Evolutionary conservation across 805 yeast species (phyloP), one percentile per base, ranked within the genome.

Genomic region (Hanseniaspora taiwanica): DNA sequence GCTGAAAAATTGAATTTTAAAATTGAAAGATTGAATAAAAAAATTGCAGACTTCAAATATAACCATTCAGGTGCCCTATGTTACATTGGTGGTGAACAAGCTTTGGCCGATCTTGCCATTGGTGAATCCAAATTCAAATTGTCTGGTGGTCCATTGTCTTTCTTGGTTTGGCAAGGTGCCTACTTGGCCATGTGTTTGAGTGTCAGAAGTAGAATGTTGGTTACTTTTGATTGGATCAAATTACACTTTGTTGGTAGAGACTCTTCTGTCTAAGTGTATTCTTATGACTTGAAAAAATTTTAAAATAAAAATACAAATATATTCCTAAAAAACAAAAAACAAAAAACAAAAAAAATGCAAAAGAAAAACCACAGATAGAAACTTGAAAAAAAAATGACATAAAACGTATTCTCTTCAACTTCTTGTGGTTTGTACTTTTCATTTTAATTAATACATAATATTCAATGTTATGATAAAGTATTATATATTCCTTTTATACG

Each of bases 121-220:
- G 81, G 80, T 50, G 80, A 77, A 54, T 76, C 81, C 43, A 79
- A 80, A 55, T 72, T 82, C 53, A 74, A 86, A 25, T 66, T 84
- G 37, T 89, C 93, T 46, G 96, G 96, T 55, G 70, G 80, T 39
- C 36, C 36, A 10, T 65, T 83, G 59, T 84, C 96, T 29, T 86
- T 81, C 70, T 68, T 84, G 60, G 82, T 87, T 73, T 87, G 97
- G 97, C 80, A 93, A 66, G 74, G 84, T 23, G 95, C 95, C 23
- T 89, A 89, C 63, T 76, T 89, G 48, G 76, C 83, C 58, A 87
- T 89, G 96, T 78, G 89, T 62, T 74, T 89, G 60, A 78, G 93
- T 46, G 74, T 83, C 52, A 79, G 86, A 68, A 87, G 84, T 69
- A 89, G 83, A 71, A 66, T 85, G 45, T 72, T 86, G 57, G 94